phyloP scores from a whole-genome alignment of 2,329 filamentous ascomycete genomes.

The Ascochyta clinopodiicola region DNA sequence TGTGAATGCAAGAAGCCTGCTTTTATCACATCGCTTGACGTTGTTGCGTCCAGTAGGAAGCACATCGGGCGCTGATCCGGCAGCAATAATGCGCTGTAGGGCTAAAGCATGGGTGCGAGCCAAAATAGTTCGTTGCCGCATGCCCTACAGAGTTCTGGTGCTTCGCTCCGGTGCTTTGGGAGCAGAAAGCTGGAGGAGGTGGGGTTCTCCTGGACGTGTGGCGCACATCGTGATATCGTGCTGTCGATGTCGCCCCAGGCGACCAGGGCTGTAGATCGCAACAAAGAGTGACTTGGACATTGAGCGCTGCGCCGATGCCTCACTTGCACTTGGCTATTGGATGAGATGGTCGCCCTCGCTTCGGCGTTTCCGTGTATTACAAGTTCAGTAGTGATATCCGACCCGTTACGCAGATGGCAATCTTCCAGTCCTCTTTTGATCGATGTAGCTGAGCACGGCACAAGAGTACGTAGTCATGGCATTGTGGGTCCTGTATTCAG shows the following conservation, averaged over 20 bases:
- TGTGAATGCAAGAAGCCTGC: constrained; percentile 5
- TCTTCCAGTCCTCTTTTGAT: neutral
- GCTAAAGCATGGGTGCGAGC: constrained; percentile 4
- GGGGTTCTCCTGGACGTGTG: neutral
- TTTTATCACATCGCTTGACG: constrained; percentile 8
- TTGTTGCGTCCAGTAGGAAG: neutral
- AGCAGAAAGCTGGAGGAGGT: neutral
- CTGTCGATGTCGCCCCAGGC: neutral
- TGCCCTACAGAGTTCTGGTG: neutral
- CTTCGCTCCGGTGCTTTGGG: neutral
- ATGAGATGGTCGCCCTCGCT: neutral
- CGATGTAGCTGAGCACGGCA: neutral
- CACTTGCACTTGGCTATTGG: neutral
- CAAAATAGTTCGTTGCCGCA: neutral
- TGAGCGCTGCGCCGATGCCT: neutral
- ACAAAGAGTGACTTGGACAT: neutral
- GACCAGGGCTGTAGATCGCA: neutral
- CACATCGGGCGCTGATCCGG: constrained; percentile 1
- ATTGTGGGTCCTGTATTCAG: neutral
- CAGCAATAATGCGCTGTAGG: neutral
- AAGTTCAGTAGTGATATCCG: neutral
- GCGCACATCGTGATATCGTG: neutral
- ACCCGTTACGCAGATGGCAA: neutral
- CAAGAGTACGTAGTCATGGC: constrained; percentile 1
- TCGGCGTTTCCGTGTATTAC: neutral